Evolutionary conservation across 1,284 basidiomycete genomes (phyloP).

Genomic region (Sanghuangporus weigelae): DNA sequence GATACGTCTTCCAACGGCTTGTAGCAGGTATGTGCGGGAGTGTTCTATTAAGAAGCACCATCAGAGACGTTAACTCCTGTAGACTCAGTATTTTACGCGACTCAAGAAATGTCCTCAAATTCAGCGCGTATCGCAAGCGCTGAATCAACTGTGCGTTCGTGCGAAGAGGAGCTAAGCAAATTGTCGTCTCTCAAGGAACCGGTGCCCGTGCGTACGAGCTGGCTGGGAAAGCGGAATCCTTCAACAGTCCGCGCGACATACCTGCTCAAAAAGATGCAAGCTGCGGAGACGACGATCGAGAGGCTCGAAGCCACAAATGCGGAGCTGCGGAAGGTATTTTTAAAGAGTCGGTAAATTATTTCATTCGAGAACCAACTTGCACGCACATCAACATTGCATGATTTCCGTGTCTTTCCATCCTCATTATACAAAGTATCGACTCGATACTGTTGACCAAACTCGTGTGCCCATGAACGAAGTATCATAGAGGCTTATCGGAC

Average conservation of each 20-base stretch:
- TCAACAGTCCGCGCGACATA: conserved; percentile 62
- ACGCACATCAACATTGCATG: not conserved
- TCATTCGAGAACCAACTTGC: too few relatives aligned
- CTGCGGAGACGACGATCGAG: conserved; percentile 62
- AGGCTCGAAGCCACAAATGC: conserved; percentile 63
- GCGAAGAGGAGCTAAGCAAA: conserved; percentile 71
- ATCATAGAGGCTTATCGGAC: not conserved
- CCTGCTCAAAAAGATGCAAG: conserved; percentile 71
- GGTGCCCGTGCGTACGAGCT: conserved; percentile 24
- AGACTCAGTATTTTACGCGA: conserved; percentile 81
- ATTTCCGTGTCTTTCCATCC: not conserved
- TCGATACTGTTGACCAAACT: not conserved
- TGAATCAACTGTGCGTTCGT: conserved; percentile 61
- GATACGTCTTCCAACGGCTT: conserved; percentile 79
- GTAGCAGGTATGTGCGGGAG: conserved; percentile 52
- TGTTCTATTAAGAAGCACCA: not conserved
- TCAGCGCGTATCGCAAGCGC: conserved; percentile 63
- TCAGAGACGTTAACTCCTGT: not conserved
- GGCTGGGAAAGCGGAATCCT: conserved; percentile 47
- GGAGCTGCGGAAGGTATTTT: conserved; percentile 59
- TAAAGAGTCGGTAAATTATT: conserved; percentile 25
- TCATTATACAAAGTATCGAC: not conserved
- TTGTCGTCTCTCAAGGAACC: conserved; percentile 52
- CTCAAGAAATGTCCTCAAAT: conserved; percentile 79
- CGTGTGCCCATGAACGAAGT: not conserved